phyloP scores from a whole-genome alignment of 169 alveolate species.

The Plasmodium reichenowi region DNA sequence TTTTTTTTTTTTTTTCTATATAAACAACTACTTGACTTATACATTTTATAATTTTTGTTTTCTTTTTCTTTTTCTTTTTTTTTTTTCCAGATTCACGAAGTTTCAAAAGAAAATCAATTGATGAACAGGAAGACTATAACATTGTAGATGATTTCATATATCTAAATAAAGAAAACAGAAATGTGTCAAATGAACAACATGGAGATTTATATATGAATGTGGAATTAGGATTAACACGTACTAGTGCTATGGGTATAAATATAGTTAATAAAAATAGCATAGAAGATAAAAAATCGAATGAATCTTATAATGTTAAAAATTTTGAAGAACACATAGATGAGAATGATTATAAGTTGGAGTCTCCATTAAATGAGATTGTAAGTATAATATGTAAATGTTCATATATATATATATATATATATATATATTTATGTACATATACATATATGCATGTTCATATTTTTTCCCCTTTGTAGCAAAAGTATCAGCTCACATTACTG shows the following conservation, averaged over 20 bases:
- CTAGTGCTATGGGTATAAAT: conserved; percentile 55
- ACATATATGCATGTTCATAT: not conserved
- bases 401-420: not conserved
- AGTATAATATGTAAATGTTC: conserved; percentile 3
- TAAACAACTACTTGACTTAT: too few species aligned
- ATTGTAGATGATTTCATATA: conserved; percentile 52
- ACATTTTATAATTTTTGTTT: not conserved
- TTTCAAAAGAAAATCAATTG: conserved; percentile 72
- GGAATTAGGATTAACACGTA: conserved; percentile 54
- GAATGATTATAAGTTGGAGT: conserved; percentile 33
- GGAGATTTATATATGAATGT: conserved; percentile 31
- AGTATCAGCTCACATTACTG: conserved; percentile 66
- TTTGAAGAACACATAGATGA: not conserved
- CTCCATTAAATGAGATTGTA: conserved; percentile 73
- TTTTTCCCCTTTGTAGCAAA: conserved; percentile 11
- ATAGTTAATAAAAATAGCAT: not conserved
- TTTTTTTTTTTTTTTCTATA: not conserved
- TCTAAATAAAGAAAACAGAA: conserved; percentile 40
- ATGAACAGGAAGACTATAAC: conserved; percentile 62
- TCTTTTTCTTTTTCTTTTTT: not conserved
- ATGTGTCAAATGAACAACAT: conserved; percentile 14
- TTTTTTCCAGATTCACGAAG: conserved; percentile 48
- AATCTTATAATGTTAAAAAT: conserved; percentile 21
- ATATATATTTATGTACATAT: not conserved
- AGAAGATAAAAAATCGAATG: conserved; percentile 19